These are phyloP conservation scores for Venturia carpophila DNA, from an alignment of 2,329 filamentous ascomycete genomes.

Conservation along the genomic window DNA sequence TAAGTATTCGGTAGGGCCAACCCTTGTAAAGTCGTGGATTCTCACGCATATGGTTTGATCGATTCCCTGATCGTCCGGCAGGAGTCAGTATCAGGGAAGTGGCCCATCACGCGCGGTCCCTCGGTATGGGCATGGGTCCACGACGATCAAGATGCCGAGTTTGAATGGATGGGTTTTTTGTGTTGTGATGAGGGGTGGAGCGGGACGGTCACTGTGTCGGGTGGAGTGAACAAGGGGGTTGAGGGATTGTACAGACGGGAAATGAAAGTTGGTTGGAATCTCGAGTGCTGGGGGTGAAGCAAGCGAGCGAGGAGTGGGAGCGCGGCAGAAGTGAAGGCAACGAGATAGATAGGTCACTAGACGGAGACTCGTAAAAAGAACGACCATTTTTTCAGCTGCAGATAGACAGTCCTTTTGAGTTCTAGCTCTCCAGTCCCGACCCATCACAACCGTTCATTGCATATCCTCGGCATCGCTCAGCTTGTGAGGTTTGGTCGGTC, in stretches of 20 bases:
- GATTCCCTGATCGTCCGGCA: too few relatives aligned
- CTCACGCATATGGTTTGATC: too few relatives aligned
- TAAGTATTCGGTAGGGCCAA: background rate
- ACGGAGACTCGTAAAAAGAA: too few relatives aligned
- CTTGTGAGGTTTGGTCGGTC: slow-evolving; percentile 13
- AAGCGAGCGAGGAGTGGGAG: too few relatives aligned
- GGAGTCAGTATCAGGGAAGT: too few relatives aligned
- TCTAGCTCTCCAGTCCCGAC: background rate
- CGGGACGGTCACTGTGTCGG: background rate
- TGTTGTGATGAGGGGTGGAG: slow-evolving; percentile 9
- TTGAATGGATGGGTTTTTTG: slow-evolving; percentile 17
- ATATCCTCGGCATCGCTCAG: slow-evolving; percentile 2
- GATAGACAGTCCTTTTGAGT: too few relatives aligned
- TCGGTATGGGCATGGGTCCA: background rate
- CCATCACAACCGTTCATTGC: background rate
- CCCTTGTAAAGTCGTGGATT: too few relatives aligned
- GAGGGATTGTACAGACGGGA: slow-evolving; percentile 10
- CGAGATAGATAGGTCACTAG: too few relatives aligned
- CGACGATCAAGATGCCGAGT: slow-evolving; percentile 13
- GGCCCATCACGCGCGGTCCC: too few relatives aligned
- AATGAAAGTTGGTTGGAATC: background rate
- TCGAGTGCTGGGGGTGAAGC: background rate
- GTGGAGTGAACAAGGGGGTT: slow-evolving; percentile 5
- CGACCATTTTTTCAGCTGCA: too few relatives aligned
- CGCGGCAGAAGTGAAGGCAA: too few relatives aligned